Evolutionary conservation across 2,329 filamentous ascomycete species (phyloP), one percentile per base, ranked within the genome.

Genomic region (Trichoderma guizhouense): DNA sequence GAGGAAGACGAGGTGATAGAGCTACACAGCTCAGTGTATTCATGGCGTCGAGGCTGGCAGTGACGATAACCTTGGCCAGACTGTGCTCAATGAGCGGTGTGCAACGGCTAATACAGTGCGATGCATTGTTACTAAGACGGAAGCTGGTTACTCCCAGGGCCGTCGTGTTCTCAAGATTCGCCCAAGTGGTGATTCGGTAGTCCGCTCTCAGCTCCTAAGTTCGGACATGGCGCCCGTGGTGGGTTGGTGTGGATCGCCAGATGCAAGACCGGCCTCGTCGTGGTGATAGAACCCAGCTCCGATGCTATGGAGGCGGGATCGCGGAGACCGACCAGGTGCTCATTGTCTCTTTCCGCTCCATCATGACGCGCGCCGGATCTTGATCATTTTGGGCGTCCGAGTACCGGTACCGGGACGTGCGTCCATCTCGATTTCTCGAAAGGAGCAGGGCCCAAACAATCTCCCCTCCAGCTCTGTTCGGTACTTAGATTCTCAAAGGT

Each of bases 291-390:
- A 24, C 43, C 30, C 39, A 67, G 78, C 74, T 74, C 78, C 77
- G 76, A 77, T 78, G 75, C 73, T 75, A 75, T 79, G 78, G 78
- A 74, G 76, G 76, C 75, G 74, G 78, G 76, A 78, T 77, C 76
- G 74, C 73, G 76, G 68, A 78, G 77, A 79, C 78, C 76, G 77
- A 79, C 78, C 76, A 66, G 75, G 75, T 74, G 60, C 26, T 36
- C 65, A 71, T 71, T 65, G 21, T 76, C 78, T 76, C 74, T 67
- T 77, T 63, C 71, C 61, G 34, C 24, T 28, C 28, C 60, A 64
- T 34, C 61, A 53, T 71, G 71, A 71, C 60, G 71, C 60, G 71
- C 61, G 39, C 66, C 36, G 55, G 55, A 69, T 60, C 55, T 69
- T 69, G 66, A 30, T 51, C 28, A 60, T 21, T 34, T 58, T 47